A percentile compares a stretch with the other conserved stretches of the same genome.
Conservation (phyloP, 83 land plant genomes). For the Picea abies region DNA sequence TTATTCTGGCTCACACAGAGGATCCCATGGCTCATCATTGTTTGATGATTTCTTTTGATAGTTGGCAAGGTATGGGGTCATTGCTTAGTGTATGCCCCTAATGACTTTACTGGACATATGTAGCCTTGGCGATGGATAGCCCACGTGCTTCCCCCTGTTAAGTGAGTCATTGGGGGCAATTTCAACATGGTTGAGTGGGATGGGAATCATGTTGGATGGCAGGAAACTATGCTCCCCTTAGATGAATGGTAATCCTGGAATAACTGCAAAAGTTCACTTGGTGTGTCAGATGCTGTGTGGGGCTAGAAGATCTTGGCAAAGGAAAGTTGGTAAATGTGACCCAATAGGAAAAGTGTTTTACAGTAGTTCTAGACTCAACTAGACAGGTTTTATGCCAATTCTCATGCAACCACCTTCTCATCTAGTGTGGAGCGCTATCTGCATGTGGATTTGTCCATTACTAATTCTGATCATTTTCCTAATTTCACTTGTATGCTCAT, state of each 20-base stretch:
- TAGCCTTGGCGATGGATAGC: background rate
- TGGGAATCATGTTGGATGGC: background rate
- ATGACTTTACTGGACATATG: background rate
- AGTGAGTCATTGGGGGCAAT: background rate
- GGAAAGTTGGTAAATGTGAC: background rate
- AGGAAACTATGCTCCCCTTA: background rate
- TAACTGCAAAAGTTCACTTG: background rate
- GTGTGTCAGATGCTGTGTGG: background rate
- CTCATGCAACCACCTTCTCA: background rate
- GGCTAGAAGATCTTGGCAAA: background rate
- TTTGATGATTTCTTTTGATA: no score
- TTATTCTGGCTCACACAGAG: background rate
- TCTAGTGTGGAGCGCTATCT: background rate
- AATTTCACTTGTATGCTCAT: background rate
- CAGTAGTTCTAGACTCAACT: background rate
- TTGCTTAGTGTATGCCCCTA: background rate
- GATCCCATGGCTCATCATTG: background rate
- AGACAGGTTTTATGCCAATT: background rate
- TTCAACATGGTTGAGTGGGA: background rate
- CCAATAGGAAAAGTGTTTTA: background rate
- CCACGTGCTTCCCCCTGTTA: background rate
- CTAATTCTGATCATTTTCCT: background rate
- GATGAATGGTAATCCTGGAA: background rate
- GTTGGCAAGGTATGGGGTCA: background rate
- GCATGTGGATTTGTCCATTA: background rate